phyloP scores from a whole-genome alignment of 2,329 filamentous ascomycete species.

The Cercospora canescens region DNA sequence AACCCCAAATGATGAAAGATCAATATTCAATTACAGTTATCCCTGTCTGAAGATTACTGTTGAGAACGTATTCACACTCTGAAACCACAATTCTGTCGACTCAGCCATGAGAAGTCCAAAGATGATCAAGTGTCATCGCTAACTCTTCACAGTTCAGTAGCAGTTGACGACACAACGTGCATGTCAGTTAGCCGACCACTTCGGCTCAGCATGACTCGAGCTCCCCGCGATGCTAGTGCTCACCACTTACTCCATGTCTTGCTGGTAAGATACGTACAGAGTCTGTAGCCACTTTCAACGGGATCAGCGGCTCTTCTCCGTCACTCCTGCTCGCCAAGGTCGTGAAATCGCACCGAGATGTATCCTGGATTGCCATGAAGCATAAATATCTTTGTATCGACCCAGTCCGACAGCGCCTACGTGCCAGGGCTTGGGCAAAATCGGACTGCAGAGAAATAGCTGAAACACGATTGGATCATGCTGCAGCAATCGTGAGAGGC shows the following conservation, averaged over 20 bases:
- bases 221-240: not conserved
- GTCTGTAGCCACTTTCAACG: not conserved
- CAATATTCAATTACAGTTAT: constrained; percentile 74
- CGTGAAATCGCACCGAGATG: too few species aligned
- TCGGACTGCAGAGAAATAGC: too few species aligned
- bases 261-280: not conserved
- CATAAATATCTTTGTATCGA: too few species aligned
- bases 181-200: not conserved
- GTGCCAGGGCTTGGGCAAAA: too few species aligned
- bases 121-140: not conserved
- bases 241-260: too few species aligned
- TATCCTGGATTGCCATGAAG: too few species aligned
- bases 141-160: not conserved
- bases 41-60: constrained; percentile 96
- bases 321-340: too few species aligned
- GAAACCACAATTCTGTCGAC: constrained; percentile 43
- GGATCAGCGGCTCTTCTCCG: not conserved
- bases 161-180: not conserved
- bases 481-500: too few species aligned
- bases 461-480: too few species aligned
- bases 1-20: constrained; percentile 67
- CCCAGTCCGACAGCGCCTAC: too few species aligned
- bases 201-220: not conserved
- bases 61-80: constrained; percentile 85
- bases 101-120: too few species aligned